Evolutionary conservation across 805 yeast species (phyloP), one percentile per base, ranked within the genome.

Genomic region (Teunomyces funiuensis): DNA sequence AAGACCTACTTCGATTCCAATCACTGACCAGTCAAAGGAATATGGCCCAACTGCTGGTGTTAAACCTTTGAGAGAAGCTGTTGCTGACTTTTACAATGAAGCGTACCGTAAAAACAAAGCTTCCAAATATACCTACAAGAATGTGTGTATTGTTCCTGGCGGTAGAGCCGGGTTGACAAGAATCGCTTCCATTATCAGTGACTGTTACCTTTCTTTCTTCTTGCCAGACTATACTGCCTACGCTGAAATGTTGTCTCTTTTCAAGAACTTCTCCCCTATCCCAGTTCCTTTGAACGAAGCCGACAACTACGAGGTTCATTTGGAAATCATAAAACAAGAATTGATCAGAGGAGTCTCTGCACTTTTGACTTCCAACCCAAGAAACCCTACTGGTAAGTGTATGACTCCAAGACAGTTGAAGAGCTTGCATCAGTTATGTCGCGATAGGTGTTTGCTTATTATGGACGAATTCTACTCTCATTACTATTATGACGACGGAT

Each of bases 401-500:
- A 69, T 79, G 69, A 58, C 76, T 4, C 68, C 66, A 13, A 57
- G 55, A 8, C 80, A 79, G 52, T 64, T 79, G 50, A 50, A 61
- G 26, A 64, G 72, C 37, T 64, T 79, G 42, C 84, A 79, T 52
- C 63, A 69, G 33, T 58, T 79, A 64, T 79, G 83, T 53, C 65
- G 82, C 42, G 70, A 66, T 27, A 69, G 63, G 47, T 77, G 83
- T 57, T 66, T 79, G 36, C 66, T 79, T 49, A 79, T 79, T 47
- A 79, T 79, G 84, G 84, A 79, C 58, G 84, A 79, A 51, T 79
- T 79, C 52, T 79, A 79, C 55, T 74, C 80, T 5, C 77, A 80
- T 48, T 79, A 77, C 53, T 76, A 77, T 53, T 79, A 79, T 52
- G 74, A 70, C 39, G 80, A 76, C 28, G 66, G 63, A 7, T 80